These are phyloP conservation scores for Pleurotus citrinopileatus DNA, from an alignment of 768 basidiomycete species.

Conservation along the genomic window DNA sequence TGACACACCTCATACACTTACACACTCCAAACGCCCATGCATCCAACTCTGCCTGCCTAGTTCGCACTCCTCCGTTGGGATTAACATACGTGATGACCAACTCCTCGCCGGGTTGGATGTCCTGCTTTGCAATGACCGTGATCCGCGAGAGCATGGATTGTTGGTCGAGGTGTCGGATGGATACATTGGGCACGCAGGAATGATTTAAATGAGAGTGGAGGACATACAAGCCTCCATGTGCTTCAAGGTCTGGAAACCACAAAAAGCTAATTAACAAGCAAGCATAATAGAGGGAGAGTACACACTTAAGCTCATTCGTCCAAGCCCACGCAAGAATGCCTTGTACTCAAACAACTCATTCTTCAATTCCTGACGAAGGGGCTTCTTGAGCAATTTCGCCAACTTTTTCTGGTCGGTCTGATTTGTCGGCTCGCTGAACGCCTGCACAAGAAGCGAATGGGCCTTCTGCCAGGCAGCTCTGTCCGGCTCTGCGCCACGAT, in stretches of 20 bases:
- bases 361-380: slow-evolving; percentile 36
- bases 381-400: slow-evolving; percentile 10
- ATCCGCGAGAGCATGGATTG: slow-evolving; percentile 71
- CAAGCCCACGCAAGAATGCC: slow-evolving; percentile 63
- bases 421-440: slow-evolving; percentile 59
- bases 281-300: slow-evolving; percentile 14
- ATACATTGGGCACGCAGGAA: slow-evolving; percentile 74
- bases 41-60: slow-evolving; percentile 50
- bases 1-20: slow-evolving; percentile 60
- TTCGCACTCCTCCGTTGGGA: slow-evolving; percentile 45
- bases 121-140: slow-evolving; percentile 62
- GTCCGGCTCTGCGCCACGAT: slow-evolving; percentile 50
- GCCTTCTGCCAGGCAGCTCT: slow-evolving; percentile 66
- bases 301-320: slow-evolving; percentile 80
- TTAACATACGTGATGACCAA: slow-evolving; percentile 78
- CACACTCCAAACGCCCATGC: slow-evolving; percentile 81
- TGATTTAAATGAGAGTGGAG: slow-evolving; percentile 90
- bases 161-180: slow-evolving; percentile 73
- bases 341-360: slow-evolving; percentile 72
- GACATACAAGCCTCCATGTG: slow-evolving; percentile 82
- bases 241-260: slow-evolving; percentile 60
- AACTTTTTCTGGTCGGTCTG: slow-evolving; percentile 40
- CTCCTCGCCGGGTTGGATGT: slow-evolving; percentile 71
- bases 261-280: slow-evolving; percentile 4
- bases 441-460: slow-evolving; percentile 50